These are phyloP conservation scores for Rhamnella rubrinervis DNA, from an alignment of 331 rosid genomes.

Conservation along the genomic window DNA sequence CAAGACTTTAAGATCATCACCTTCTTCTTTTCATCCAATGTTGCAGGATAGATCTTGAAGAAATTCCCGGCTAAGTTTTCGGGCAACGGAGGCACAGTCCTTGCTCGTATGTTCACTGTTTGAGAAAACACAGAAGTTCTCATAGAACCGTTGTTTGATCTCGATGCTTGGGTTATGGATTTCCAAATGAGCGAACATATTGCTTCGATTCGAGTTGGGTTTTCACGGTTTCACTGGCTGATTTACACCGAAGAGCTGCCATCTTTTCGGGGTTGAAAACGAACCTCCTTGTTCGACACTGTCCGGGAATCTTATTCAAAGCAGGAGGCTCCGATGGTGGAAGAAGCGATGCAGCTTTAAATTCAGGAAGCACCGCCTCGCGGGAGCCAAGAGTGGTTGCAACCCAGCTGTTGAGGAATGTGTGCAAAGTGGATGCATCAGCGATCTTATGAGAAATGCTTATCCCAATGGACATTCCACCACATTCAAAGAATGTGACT, in stretches of 20 bases:
- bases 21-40: neutral
- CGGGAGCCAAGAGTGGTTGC: neutral
- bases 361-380: neutral
- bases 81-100: neutral
- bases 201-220: neutral
- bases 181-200: neutral
- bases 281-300: slow-evolving; percentile 13
- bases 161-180: neutral
- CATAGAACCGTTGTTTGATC: neutral
- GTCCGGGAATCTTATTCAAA: neutral
- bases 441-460: slow-evolving; percentile 12
- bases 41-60: neutral
- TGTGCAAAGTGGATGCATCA: neutral
- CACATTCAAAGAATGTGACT: slow-evolving; percentile 10
- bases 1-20: neutral
- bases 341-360: neutral
- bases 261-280: slow-evolving; percentile 9
- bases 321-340: neutral
- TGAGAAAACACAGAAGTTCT: neutral
- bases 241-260: neutral
- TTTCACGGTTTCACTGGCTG: neutral
- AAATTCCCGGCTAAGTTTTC: neutral
- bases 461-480: slow-evolving; percentile 2
- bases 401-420: slow-evolving; percentile 9
- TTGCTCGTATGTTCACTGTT: neutral